These are phyloP conservation scores for Ustilago tritici DNA, from an alignment of 1,284 basidiomycete species.

Conservation along the genomic window DNA sequence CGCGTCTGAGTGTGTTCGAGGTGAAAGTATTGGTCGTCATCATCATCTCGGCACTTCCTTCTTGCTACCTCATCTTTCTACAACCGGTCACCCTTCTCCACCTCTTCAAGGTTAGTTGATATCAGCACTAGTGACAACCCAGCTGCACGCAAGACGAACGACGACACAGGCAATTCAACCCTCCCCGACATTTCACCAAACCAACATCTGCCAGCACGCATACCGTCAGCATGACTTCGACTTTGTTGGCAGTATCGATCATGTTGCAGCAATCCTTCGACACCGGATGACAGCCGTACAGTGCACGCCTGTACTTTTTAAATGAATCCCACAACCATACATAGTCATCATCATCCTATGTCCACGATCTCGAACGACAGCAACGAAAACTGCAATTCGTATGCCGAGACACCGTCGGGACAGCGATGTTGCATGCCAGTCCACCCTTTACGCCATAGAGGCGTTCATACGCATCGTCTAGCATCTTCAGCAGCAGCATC, in stretches of 20 bases:
- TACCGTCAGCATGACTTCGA: not conserved
- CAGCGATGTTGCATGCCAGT: not conserved
- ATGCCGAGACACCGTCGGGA: conserved; percentile 4
- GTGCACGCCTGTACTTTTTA: not conserved
- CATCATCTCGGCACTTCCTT: conserved; percentile 16
- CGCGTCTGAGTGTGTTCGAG: not conserved
- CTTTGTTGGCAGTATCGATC: not conserved
- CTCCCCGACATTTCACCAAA: not conserved
- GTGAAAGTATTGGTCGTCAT: conserved; percentile 7
- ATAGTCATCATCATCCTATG: not conserved
- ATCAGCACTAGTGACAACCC: conserved; percentile 7
- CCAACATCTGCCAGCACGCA: not conserved
- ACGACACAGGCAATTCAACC: conserved; percentile 3
- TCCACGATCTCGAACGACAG: conserved; percentile 2
- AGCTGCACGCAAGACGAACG: conserved; percentile 3
- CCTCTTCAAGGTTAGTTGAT: conserved; percentile 53
- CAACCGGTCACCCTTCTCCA: conserved; percentile 45
- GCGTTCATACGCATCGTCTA: not conserved
- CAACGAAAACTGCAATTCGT: not conserved
- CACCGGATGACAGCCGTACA: conserved; percentile 18
- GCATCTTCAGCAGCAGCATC: not conserved
- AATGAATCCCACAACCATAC: not conserved
- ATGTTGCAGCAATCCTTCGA: conserved; percentile 6
- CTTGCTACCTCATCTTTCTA: conserved; percentile 42
- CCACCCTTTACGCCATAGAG: not conserved